Percentiles rank a stretch among this genome's conserved stretches.
Evolutionary conservation across 257 asterid species (phyloP).

Genomic region (Rauvolfia tetraphylla): DNA sequence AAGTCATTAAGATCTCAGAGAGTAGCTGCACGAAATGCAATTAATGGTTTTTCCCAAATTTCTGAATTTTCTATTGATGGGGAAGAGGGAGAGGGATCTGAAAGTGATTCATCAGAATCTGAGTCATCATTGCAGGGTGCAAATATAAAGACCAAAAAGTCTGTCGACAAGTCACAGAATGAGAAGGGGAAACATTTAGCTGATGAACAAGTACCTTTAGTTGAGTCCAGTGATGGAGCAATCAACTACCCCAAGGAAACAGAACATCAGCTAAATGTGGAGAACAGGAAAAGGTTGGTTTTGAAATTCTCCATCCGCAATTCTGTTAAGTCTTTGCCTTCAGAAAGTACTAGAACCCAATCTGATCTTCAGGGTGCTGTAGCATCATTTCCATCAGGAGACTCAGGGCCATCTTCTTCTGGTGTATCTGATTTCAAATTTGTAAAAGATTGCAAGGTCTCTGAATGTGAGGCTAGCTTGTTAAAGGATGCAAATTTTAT

Average conservation of each 20-base stretch:
- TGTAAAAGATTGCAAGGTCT: slow-evolving; percentile 23
- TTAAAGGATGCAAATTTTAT: slow-evolving; percentile 18
- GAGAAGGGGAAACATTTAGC: slow-evolving; percentile 29
- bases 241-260: slow-evolving; percentile 31
- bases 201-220: slow-evolving; percentile 28
- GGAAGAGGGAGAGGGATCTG: slow-evolving; percentile 56
- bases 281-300: slow-evolving; percentile 63
- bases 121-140: slow-evolving; percentile 54
- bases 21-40: slow-evolving; percentile 65
- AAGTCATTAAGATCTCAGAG: slow-evolving; percentile 74
- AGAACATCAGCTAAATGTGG: slow-evolving; percentile 36
- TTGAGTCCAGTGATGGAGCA: slow-evolving; percentile 40
- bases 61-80: slow-evolving; percentile 61
- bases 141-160: slow-evolving; percentile 32
- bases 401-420: slow-evolving; percentile 42
- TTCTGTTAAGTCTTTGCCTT: slow-evolving; percentile 29
- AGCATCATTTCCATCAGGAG: slow-evolving; percentile 41
- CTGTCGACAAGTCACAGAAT: slow-evolving; percentile 29
- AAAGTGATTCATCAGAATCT: slow-evolving; percentile 51
- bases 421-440: slow-evolving; percentile 31
- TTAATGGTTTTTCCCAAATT: slow-evolving; percentile 44
- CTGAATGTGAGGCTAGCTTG: slow-evolving; percentile 21
- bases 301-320: slow-evolving; percentile 57
- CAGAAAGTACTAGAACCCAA: slow-evolving; percentile 34
- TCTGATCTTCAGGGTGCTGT: slow-evolving; percentile 37